Conservation (phyloP, 2,329 filamentous ascomycete genomes). For the Calonectria honghensis region DNA sequence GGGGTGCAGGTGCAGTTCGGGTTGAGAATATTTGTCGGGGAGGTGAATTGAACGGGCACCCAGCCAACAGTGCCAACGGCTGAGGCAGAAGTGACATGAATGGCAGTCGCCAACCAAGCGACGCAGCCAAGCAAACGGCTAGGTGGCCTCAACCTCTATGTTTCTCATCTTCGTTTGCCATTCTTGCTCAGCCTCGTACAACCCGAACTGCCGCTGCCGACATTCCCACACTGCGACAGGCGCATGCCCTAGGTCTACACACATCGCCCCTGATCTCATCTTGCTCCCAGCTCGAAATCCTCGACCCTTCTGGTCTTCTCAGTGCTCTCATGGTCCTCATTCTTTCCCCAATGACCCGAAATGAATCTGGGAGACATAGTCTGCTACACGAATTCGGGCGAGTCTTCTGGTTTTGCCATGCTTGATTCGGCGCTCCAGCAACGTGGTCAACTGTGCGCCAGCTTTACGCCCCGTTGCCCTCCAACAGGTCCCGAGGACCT, state of each 20-base stretch:
- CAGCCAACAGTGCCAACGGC: background rate
- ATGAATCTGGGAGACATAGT: background rate
- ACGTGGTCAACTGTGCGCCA: background rate
- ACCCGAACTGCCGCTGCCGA: background rate
- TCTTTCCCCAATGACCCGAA: background rate
- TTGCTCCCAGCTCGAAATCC: background rate
- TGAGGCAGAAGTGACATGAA: background rate
- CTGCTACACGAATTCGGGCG: background rate
- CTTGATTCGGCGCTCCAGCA: background rate
- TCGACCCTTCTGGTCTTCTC: background rate
- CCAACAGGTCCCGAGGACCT: background rate
- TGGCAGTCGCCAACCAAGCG: background rate
- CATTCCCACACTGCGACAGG: background rate
- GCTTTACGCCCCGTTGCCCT: background rate
- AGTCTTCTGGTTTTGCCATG: background rate
- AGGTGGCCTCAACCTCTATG: background rate
- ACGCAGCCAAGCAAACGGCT: background rate
- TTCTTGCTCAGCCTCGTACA: background rate
- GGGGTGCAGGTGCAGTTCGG: background rate
- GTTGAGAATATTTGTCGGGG: background rate
- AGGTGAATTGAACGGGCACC: background rate
- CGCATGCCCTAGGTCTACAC: too few species aligned
- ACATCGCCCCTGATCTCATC: background rate
- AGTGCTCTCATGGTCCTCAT: background rate
- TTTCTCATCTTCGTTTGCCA: background rate